A percentile compares a stretch with the other conserved stretches of the same genome.
Conservation (phyloP, 176 grass and related monocot genomes). For the Phragmites australis region DNA sequence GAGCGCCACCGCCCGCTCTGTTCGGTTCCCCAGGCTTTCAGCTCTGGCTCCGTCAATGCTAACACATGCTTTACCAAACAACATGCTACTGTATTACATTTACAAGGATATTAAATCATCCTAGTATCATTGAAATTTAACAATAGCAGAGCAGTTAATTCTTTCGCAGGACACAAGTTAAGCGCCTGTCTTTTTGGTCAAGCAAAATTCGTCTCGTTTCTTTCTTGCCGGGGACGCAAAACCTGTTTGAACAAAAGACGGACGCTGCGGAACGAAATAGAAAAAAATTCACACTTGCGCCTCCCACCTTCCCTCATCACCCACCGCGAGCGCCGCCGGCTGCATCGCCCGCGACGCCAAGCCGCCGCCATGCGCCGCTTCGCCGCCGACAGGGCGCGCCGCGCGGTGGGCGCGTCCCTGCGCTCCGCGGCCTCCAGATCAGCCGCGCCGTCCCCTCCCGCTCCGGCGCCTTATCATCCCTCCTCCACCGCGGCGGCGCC, state of each 20-base stretch:
- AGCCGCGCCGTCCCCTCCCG: conserved; percentile 20
- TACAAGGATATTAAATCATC: too few species aligned
- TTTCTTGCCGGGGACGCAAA: conserved; percentile 43
- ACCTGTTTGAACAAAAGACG: not conserved
- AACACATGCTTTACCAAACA: too few species aligned
- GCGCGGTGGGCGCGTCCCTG: conserved; percentile 45
- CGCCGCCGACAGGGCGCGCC: conserved; percentile 53
- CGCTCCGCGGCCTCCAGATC: conserved; percentile 42
- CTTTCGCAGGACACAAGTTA: too few species aligned
- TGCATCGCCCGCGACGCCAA: not conserved
- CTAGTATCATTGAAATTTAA: too few species aligned
- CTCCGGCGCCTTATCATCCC: not conserved
- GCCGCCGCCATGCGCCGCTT: conserved; percentile 62
- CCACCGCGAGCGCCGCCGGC: not conserved
- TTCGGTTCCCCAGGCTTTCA: too few species aligned
- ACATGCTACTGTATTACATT: too few species aligned
- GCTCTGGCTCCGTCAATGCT: too few species aligned
- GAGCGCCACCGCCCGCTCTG: too few species aligned
- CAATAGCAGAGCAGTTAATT: too few species aligned
- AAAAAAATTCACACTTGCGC: not conserved
- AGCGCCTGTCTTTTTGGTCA: not conserved
- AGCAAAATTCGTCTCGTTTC: conserved; percentile 34
- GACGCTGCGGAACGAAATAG: not conserved
- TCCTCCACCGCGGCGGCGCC: conserved; percentile 3
- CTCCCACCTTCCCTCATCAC: not conserved